These are phyloP conservation scores for Baorangia bicolor DNA, from an alignment of 768 basidiomycete genomes.

Conservation along the genomic window DNA sequence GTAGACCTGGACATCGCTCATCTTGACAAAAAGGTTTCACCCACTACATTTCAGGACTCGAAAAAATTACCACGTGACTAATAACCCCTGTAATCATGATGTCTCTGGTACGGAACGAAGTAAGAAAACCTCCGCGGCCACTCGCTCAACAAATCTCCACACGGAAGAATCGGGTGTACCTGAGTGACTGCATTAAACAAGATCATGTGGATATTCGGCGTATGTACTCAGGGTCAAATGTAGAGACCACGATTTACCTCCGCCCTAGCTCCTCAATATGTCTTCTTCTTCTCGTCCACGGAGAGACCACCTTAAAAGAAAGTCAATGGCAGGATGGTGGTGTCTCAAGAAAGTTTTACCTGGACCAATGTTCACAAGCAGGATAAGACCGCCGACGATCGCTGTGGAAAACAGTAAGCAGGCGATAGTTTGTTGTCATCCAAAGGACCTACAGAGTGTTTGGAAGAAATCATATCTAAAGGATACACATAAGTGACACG, in stretches of 20 bases:
- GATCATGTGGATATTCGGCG: constrained; percentile 15
- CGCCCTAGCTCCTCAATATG: constrained; percentile 45
- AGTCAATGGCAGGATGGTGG: not conserved
- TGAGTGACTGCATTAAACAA: constrained; percentile 7
- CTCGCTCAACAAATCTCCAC: not conserved
- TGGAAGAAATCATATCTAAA: constrained; percentile 98
- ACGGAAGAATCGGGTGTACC: not conserved
- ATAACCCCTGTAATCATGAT: too few species aligned
- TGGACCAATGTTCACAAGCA: constrained; percentile 98
- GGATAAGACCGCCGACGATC: constrained; percentile 95
- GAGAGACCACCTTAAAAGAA: constrained; percentile 79
- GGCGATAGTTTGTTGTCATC: not conserved
- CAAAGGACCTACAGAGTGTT: constrained; percentile 62
- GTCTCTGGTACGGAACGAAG: too few species aligned
- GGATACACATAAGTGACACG: constrained; percentile 22
- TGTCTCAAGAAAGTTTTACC: constrained; percentile 43
- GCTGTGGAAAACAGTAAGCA: constrained; percentile 39
- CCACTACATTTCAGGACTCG: not conserved
- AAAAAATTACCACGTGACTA: constrained; percentile 19
- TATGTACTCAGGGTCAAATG: constrained; percentile 19
- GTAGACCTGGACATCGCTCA: constrained; percentile 74
- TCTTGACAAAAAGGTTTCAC: not conserved
- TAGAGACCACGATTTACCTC: constrained; percentile 11
- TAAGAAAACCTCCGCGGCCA: not conserved
- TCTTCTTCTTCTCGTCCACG: constrained; percentile 99